Percentiles rank a stretch among this genome's conserved stretches.
Evolutionary conservation across 768 basidiomycete genomes (phyloP).

Genomic region (Hygrocybe coccinea): DNA sequence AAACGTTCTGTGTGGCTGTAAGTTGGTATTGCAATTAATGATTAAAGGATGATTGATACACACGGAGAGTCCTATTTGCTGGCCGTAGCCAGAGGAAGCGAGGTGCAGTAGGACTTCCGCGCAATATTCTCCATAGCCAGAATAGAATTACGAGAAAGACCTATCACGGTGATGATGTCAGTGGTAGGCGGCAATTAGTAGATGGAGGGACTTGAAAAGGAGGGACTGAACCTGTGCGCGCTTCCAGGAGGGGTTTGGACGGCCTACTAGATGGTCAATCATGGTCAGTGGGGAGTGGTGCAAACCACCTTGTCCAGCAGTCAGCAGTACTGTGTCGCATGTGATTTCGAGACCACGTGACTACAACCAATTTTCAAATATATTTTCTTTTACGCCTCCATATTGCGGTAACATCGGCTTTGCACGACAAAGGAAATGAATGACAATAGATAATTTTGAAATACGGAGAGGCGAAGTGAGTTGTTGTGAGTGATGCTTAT

Average conservation of each 20-base stretch:
- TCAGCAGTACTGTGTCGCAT: conserved; percentile 10
- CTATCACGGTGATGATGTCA: too few relatives aligned
- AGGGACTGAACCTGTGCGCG: conserved; percentile 59
- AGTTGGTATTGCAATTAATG: neutral
- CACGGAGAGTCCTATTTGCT: conserved; percentile 58
- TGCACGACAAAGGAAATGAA: too few relatives aligned
- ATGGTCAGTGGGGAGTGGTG: conserved; percentile 37
- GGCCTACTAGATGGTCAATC: conserved; percentile 91
- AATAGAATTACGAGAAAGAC: conserved; percentile 89
- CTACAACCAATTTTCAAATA: neutral
- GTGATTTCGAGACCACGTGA: conserved; percentile 15
- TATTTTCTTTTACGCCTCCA: too few relatives aligned
- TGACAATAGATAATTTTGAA: neutral
- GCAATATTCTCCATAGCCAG: conserved; percentile 79
- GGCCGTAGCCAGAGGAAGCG: conserved; percentile 59
- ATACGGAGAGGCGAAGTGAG: too few relatives aligned
- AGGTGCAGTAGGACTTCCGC: conserved; percentile 61
- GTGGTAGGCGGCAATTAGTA: too few relatives aligned
- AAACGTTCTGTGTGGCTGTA: conserved; percentile 53
- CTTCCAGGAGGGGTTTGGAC: conserved; percentile 87
- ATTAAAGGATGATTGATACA: neutral
- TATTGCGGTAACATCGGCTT: too few relatives aligned
- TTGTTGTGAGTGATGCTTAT: too few relatives aligned
- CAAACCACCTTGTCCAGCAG: neutral
- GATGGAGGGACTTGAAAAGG: conserved; percentile 4